Conservation (phyloP, 176 grass and related monocot genomes). For the Saccharum officinarum region DNA sequence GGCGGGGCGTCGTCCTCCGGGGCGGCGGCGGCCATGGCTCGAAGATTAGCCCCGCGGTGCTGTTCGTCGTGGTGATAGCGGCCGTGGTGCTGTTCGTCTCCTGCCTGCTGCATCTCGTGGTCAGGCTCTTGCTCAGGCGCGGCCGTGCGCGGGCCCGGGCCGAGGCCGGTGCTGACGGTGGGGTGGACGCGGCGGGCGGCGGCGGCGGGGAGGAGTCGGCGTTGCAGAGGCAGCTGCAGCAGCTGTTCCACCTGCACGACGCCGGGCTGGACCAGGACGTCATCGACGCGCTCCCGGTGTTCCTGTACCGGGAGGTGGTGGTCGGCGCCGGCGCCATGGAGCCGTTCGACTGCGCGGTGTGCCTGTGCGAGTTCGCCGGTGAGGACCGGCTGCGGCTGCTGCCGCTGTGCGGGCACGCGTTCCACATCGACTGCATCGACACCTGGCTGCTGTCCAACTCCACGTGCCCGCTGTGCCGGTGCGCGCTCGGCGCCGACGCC, state of each 20-base stretch:
- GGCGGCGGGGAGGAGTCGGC: conserved; percentile 33
- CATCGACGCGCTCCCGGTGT: conserved; percentile 93
- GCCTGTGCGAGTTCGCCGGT: conserved; percentile 81
- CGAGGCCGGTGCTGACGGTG: background rate
- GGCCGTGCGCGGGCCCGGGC: background rate
- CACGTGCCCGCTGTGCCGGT: conserved; percentile 89
- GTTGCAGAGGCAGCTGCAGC: conserved; percentile 84
- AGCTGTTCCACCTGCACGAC: conserved; percentile 90
- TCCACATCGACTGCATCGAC: conserved; percentile 93
- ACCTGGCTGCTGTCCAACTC: conserved; percentile 99
- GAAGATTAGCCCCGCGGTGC: conserved; percentile 50
- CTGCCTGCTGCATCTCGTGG: conserved; percentile 64
- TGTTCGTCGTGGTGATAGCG: conserved; percentile 63
- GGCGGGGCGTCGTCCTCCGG: background rate
- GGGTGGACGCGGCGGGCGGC: background rate
- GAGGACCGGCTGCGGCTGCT: conserved; percentile 90
- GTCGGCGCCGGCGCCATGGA: conserved; percentile 57
- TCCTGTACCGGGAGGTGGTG: conserved; percentile 83
- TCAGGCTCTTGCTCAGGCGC: conserved; percentile 58
- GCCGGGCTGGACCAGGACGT: conserved; percentile 86
- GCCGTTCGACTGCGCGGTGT: conserved; percentile 94
- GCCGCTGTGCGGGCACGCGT: conserved; percentile 88
- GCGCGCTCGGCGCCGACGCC: conserved; percentile 60
- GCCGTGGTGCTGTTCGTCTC: conserved; percentile 64
- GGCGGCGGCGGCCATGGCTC: background rate